These are phyloP conservation scores for Nicotiana attenuata DNA, from an alignment of 257 asterid species.

Conservation along the genomic window DNA sequence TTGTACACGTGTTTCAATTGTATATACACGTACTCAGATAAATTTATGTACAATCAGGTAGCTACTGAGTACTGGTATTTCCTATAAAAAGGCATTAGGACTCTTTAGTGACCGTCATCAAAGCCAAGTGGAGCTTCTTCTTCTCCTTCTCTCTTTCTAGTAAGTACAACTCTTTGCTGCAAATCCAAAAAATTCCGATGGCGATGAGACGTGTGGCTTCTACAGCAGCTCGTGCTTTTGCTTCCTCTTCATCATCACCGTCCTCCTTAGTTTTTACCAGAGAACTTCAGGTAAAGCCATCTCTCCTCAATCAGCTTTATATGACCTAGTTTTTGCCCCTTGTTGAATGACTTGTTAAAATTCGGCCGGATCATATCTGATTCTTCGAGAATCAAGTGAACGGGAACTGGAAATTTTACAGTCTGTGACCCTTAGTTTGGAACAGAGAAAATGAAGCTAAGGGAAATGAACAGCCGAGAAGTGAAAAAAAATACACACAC, in stretches of 20 bases:
- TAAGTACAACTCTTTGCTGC: not conserved
- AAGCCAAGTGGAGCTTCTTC: not conserved
- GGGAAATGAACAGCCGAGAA: not conserved
- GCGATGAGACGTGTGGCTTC: conserved; percentile 75
- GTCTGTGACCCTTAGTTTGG: not conserved
- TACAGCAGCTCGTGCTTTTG: conserved; percentile 55
- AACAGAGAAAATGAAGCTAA: not conserved
- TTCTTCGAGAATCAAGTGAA: not conserved
- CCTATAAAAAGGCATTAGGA: not conserved
- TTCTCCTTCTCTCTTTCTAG: not conserved
- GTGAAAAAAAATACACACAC: not conserved
- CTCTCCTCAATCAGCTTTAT: not conserved
- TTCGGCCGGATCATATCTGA: not conserved
- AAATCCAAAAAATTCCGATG: conserved; percentile 23
- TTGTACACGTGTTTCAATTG: not conserved
- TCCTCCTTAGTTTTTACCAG: conserved; percentile 40
- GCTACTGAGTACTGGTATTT: not conserved
- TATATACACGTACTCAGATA: not conserved
- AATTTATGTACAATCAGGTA: not conserved
- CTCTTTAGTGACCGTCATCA: not conserved
- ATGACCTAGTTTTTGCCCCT: not conserved
- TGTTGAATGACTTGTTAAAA: not conserved
- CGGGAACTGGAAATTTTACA: not conserved
- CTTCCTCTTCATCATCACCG: conserved; percentile 31
- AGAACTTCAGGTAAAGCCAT: conserved; percentile 55